A percentile compares a stretch with the other conserved stretches of the same genome.
phyloP scores from a whole-genome alignment of 2,329 filamentous ascomycete species.

The Penicillium sp. region DNA sequence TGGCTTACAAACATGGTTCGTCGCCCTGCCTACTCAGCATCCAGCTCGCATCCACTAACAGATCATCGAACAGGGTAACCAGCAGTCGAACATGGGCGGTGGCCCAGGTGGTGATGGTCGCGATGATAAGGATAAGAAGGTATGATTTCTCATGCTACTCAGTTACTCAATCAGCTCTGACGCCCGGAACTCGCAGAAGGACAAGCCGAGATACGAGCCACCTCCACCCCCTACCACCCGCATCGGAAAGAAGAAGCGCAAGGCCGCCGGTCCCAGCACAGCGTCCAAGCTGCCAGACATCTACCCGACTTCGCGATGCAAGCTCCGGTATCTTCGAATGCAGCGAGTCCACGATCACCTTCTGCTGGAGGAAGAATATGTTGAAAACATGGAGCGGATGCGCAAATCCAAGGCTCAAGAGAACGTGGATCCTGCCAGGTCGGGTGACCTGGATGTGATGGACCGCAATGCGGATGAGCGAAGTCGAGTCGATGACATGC shows the following conservation, averaged over 20 bases:
- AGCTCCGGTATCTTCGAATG: conserved; percentile 95
- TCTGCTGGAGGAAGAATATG: conserved; percentile 95
- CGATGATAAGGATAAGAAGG: conserved; percentile 94
- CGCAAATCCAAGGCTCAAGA: conserved; percentile 82
- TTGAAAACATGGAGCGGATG: conserved; percentile 96
- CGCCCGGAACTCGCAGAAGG: conserved; percentile 65
- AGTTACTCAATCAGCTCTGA: conserved; percentile 10
- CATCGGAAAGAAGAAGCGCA: conserved; percentile 98
- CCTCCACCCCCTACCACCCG: conserved; percentile 95
- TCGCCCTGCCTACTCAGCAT: conserved; percentile 14
- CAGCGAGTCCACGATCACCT: conserved; percentile 98
- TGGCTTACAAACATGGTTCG: conserved; percentile 38
- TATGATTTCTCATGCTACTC: conserved; percentile 31
- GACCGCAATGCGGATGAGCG: conserved; percentile 95
- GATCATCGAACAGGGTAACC: conserved; percentile 45
- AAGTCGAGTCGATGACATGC: conserved; percentile 94
- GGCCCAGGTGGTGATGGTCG: conserved; percentile 72
- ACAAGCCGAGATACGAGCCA: conserved; percentile 99
- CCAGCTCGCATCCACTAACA: conserved; percentile 23
- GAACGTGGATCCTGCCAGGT: conserved; percentile 54
- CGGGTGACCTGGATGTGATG: conserved; percentile 70
- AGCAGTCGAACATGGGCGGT: conserved; percentile 79
- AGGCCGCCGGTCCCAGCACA: conserved; percentile 86
- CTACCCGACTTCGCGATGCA: conserved; percentile 95
- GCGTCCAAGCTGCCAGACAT: conserved; percentile 92